A percentile compares a stretch with the other conserved stretches of the same genome.
Evolutionary conservation across 1,139 yeast species (phyloP).

Genomic region (Zhuliangozyma blackwelliae): DNA sequence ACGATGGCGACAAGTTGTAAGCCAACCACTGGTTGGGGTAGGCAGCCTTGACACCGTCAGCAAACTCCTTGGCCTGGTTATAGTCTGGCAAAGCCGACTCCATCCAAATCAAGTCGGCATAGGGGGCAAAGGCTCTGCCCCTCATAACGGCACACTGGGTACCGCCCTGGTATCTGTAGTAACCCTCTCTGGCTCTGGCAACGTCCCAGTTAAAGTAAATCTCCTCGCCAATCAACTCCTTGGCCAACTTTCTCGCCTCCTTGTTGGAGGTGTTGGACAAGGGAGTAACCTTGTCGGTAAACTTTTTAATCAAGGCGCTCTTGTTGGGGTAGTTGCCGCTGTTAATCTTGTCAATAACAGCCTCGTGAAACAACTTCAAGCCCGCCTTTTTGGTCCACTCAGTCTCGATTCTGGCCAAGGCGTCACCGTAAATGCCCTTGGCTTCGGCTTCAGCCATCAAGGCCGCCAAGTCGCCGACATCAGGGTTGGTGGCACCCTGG

Average conservation of each 20-base stretch:
- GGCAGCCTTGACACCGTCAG: slow-evolving; percentile 78
- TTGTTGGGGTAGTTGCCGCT: slow-evolving; percentile 59
- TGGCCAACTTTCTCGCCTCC: slow-evolving; percentile 78
- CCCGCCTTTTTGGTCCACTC: slow-evolving; percentile 86
- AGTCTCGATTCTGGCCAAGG: slow-evolving; percentile 68
- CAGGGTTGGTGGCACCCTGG: slow-evolving; percentile 86
- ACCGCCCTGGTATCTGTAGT: slow-evolving; percentile 95
- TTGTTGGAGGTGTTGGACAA: slow-evolving; percentile 69
- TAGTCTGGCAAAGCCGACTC: slow-evolving; percentile 95
- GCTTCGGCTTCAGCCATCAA: slow-evolving; percentile 80
- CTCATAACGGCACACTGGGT: slow-evolving; percentile 97
- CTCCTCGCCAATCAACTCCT: slow-evolving; percentile 74
- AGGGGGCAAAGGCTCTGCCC: slow-evolving; percentile 94
- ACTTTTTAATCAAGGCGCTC: slow-evolving; percentile 59
- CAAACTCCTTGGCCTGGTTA: slow-evolving; percentile 90
- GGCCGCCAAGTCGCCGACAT: slow-evolving; percentile 67
- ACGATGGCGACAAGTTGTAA: slow-evolving; percentile 92
- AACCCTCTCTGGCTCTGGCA: slow-evolving; percentile 95
- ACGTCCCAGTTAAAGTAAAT: slow-evolving; percentile 94
- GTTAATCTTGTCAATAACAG: slow-evolving; percentile 80
- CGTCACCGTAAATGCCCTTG: slow-evolving; percentile 67
- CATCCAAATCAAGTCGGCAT: slow-evolving; percentile 97
- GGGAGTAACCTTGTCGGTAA: slow-evolving; percentile 69
- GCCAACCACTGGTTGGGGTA: slow-evolving; percentile 94
- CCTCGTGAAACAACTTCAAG: slow-evolving; percentile 85